A percentile compares a stretch with the other conserved stretches of the same genome.
Evolutionary conservation across 768 basidiomycete species (phyloP).

Genomic region (Mycena olivaceomarginata): DNA sequence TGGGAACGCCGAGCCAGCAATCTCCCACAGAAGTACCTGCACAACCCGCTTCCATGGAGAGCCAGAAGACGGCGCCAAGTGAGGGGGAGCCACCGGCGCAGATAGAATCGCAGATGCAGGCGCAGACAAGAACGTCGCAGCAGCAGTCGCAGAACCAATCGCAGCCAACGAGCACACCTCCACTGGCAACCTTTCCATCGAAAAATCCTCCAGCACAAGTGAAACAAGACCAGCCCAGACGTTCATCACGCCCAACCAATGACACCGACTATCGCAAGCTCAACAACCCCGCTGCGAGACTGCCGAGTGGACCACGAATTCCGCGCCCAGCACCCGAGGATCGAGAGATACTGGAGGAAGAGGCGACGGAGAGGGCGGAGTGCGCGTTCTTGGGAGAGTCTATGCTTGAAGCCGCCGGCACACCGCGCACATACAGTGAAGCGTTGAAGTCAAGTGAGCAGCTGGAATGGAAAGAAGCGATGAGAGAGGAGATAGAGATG

Average conservation of each 20-base stretch:
- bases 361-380: background rate
- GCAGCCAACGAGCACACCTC: conserved; percentile 7
- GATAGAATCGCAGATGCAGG: conserved; percentile 10
- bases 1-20: conserved; percentile 27
- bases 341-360: background rate
- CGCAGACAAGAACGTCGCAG: conserved; percentile 10
- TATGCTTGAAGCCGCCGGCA: background rate
- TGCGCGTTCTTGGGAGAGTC: conserved; percentile 6
- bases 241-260: conserved; percentile 9
- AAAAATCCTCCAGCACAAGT: background rate
- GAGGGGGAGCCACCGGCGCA: conserved; percentile 14
- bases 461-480: conserved; percentile 29
- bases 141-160: conserved; percentile 6
- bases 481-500: conserved; percentile 36
- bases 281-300: conserved; percentile 16
- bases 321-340: background rate
- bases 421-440: conserved; percentile 6
- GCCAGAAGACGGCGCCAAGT: background rate
- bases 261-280: background rate
- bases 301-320: background rate
- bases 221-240: background rate
- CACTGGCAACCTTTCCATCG: conserved; percentile 9
- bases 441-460: conserved; percentile 23
- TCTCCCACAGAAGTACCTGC: conserved; percentile 23
- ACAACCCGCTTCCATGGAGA: conserved; percentile 9